Conservation (phyloP, 1,284 basidiomycete genomes). For the Fomitopsis pinicola region DNA sequence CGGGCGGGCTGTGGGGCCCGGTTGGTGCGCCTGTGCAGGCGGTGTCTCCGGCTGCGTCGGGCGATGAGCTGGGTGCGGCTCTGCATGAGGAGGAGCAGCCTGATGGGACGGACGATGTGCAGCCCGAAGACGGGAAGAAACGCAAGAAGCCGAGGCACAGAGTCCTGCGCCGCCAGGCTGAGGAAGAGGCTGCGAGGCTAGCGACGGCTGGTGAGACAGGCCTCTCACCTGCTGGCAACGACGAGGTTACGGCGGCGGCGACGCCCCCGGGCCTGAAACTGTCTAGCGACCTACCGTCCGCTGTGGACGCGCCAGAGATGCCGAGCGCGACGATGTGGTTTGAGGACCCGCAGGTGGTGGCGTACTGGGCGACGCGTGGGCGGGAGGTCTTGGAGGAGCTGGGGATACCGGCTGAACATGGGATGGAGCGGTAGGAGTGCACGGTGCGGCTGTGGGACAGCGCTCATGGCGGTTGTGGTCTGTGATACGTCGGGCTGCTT, state of each 20-base stretch:
- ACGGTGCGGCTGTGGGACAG: background rate
- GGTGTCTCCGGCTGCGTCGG: background rate
- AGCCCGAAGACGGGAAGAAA: conserved; percentile 8
- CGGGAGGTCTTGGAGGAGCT: conserved; percentile 42
- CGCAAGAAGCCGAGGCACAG: conserved; percentile 6
- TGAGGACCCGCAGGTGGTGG: conserved; percentile 37
- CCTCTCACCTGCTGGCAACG: conserved; percentile 14
- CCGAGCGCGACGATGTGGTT: conserved; percentile 46
- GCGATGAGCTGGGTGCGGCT: background rate
- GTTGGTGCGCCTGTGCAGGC: conserved; percentile 4
- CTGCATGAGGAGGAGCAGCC: background rate
- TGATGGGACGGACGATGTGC: background rate
- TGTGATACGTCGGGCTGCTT: background rate
- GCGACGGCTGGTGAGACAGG: background rate
- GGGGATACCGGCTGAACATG: conserved; percentile 44
- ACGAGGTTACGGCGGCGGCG: conserved; percentile 6
- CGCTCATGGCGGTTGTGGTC: too few species aligned
- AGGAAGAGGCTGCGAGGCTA: background rate
- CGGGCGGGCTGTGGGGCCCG: conserved; percentile 47
- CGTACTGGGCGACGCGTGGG: conserved; percentile 51
- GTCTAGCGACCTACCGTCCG: background rate
- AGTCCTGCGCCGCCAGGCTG: conserved; percentile 3
- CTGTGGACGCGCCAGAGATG: background rate
- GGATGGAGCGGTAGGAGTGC: conserved; percentile 25
- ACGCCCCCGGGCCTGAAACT: background rate